phyloP scores from a whole-genome alignment of 352 stramenopile species.

The Globisporangium alternatum region DNA sequence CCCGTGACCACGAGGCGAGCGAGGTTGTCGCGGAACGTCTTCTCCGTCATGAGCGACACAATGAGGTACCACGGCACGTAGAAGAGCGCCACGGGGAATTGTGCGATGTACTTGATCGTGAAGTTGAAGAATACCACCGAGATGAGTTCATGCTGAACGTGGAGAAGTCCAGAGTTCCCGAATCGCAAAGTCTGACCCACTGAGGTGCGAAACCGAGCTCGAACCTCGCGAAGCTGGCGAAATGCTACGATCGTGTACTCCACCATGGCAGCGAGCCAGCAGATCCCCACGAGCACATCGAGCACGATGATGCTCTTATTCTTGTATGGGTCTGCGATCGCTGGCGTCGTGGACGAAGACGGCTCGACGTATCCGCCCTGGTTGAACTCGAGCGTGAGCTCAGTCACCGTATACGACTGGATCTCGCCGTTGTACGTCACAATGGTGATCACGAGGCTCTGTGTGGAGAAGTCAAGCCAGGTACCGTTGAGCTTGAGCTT shows the following conservation, averaged over 20 bases:
- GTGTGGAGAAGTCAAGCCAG: slow-evolving; percentile 40
- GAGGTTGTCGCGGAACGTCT: slow-evolving; percentile 43
- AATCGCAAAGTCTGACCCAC: neutral
- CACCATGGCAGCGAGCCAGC: slow-evolving; percentile 21
- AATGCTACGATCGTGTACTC: neutral
- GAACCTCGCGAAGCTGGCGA: neutral
- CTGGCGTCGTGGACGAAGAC: slow-evolving; percentile 30
- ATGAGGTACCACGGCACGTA: slow-evolving; percentile 37
- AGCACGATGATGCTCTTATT: slow-evolving; percentile 17
- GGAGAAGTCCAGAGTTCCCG: neutral
- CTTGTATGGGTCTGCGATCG: slow-evolving; percentile 38
- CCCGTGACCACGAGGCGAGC: slow-evolving; percentile 31
- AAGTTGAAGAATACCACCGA: neutral
- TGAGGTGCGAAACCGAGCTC: neutral
- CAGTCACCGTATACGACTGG: slow-evolving; percentile 37
- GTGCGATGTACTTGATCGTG: neutral
- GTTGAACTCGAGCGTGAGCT: slow-evolving; percentile 34
- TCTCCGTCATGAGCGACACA: slow-evolving; percentile 34
- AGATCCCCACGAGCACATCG: slow-evolving; percentile 34
- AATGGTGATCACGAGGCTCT: slow-evolving; percentile 41
- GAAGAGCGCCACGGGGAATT: slow-evolving; percentile 23
- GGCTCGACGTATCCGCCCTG: slow-evolving; percentile 31
- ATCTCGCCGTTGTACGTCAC: slow-evolving; percentile 59
- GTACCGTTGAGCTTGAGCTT: slow-evolving; percentile 26
- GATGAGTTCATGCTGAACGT: neutral